phyloP scores from a whole-genome alignment of 2,329 filamentous ascomycete species.

The Ophioceras dolichostomum region DNA sequence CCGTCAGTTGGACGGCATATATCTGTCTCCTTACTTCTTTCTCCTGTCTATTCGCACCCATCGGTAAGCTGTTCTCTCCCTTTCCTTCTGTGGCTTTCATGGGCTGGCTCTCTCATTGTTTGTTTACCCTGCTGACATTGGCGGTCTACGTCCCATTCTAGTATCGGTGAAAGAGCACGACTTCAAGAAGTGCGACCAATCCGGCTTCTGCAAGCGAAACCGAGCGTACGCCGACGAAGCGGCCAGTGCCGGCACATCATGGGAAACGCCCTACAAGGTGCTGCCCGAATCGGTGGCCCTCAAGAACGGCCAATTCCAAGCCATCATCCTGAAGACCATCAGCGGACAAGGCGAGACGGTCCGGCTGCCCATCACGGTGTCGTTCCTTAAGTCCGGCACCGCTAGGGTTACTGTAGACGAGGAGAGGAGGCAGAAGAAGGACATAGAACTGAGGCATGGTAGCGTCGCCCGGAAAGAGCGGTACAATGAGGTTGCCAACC shows the following conservation, averaged over 20 bases:
- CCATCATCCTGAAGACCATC: constrained; percentile 69
- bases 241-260: constrained; percentile 48
- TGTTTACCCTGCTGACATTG: background rate
- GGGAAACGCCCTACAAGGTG: constrained; percentile 73
- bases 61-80: constrained; percentile 35
- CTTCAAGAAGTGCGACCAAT: constrained; percentile 94
- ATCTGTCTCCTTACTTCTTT: constrained; percentile 47
- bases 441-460: constrained; percentile 76
- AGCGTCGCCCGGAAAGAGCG: constrained; percentile 81
- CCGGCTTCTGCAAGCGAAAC: constrained; percentile 95
- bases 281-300: constrained; percentile 60
- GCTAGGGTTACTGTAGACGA: constrained; percentile 86
- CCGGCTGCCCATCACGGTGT: constrained; percentile 69
- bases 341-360: constrained; percentile 54
- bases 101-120: background rate
- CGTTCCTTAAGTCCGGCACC: constrained; percentile 81
- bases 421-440: constrained; percentile 75
- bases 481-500: constrained; percentile 84
- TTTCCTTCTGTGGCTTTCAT: constrained; percentile 4
- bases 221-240: constrained; percentile 76
- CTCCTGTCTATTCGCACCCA: constrained; percentile 48
- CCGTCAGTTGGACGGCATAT: constrained; percentile 52
- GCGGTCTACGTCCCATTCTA: too few relatives aligned
- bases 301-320: constrained; percentile 68
- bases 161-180: constrained; percentile 78